Evolutionary conservation across 192 early-diverging fungal species (phyloP).

Genomic region (Backusella parvicylindrica): DNA sequence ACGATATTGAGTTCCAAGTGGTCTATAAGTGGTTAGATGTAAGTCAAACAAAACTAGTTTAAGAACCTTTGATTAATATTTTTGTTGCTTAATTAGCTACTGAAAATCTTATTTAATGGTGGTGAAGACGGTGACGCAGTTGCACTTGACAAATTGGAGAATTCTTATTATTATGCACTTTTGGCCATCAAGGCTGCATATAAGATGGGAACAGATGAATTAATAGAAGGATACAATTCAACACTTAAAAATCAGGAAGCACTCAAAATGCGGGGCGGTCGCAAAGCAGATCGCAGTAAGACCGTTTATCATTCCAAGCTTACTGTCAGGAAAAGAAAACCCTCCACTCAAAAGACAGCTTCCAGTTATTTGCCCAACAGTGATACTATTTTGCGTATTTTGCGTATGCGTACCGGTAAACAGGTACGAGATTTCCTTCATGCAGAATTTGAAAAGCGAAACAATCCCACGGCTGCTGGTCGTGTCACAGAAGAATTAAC

Average conservation of each 20-base stretch:
- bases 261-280: conserved; percentile 33
- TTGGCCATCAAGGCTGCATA: conserved; percentile 61
- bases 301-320: conserved; percentile 35
- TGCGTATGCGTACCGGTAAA: conserved; percentile 45
- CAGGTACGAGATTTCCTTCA: conserved; percentile 42
- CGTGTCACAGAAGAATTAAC: background rate
- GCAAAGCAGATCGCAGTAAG: conserved; percentile 38
- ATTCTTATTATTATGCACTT: conserved; percentile 62
- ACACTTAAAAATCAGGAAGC: conserved; percentile 27
- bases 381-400: conserved; percentile 46
- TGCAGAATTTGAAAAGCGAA: conserved; percentile 33
- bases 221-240: conserved; percentile 59
- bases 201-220: conserved; percentile 56
- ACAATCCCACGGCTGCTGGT: conserved; percentile 9
- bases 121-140: conserved; percentile 66
- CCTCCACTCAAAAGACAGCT: background rate
- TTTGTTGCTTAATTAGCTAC: conserved; percentile 37
- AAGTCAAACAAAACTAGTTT: background rate
- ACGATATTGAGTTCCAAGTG: conserved; percentile 60
- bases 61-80: background rate
- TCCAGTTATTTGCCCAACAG: conserved; percentile 41
- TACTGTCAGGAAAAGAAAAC: conserved; percentile 24
- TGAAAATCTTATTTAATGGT: conserved; percentile 72
- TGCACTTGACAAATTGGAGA: conserved; percentile 57
- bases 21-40: conserved; percentile 69